Evolutionary conservation across 495 filamentous ascomycete species (phyloP).

Genomic region (Penicillium maclennaniae): DNA sequence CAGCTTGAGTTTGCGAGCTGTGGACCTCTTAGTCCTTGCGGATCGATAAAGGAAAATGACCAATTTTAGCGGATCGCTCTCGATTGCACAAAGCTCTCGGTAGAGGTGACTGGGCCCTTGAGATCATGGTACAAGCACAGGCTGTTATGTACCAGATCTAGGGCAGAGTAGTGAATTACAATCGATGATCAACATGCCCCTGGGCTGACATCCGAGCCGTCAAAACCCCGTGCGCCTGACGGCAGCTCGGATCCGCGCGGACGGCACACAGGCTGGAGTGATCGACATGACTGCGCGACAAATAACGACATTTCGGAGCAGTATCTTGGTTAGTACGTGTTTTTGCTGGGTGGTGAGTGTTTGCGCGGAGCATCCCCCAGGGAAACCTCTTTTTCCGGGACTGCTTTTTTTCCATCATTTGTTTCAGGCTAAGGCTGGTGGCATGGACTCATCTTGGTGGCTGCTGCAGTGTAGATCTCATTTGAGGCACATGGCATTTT

Average conservation of each 20-base stretch:
- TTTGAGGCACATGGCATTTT: background rate
- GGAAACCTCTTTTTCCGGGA: background rate
- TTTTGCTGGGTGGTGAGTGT: background rate
- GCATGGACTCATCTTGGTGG: too few species aligned
- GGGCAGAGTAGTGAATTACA: too few species aligned
- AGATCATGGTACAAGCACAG: background rate
- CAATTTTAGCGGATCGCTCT: background rate
- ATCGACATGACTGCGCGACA: constrained; percentile 1
- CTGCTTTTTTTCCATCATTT: background rate
- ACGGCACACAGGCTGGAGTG: background rate
- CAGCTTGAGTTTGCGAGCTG: background rate
- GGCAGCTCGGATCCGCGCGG: too few species aligned
- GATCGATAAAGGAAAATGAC: constrained; percentile 6
- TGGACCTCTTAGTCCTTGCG: constrained; percentile 1
- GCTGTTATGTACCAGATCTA: background rate
- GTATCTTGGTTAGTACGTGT: background rate
- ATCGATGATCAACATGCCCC: background rate
- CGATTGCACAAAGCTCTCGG: background rate
- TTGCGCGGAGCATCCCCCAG: background rate
- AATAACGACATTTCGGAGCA: background rate
- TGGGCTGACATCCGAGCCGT: background rate
- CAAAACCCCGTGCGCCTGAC: background rate
- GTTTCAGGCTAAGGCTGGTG: background rate
- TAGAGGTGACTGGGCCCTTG: background rate
- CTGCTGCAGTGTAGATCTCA: too few species aligned